Conservation (phyloP, 306 rosid species). For the Corylus americana region DNA sequence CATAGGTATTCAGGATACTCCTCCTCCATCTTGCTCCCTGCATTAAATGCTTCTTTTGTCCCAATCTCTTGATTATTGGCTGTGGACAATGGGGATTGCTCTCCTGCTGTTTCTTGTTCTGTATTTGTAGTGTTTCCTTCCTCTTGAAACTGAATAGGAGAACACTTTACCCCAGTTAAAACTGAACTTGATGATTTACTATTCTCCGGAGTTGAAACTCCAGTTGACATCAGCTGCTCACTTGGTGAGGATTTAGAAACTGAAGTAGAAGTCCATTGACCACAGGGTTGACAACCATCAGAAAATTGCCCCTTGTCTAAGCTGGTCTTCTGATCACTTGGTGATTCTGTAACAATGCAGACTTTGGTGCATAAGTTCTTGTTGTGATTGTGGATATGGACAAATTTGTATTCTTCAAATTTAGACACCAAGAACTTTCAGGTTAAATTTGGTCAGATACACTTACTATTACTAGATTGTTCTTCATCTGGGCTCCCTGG, state of each 20-base stretch:
- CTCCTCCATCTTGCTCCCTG: conserved; percentile 29
- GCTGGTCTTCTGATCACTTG: conserved; percentile 6
- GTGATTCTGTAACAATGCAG: conserved; percentile 16
- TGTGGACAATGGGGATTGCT: conserved; percentile 28
- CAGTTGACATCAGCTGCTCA: conserved; percentile 3
- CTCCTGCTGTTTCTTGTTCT: conserved; percentile 35
- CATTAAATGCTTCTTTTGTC: conserved; percentile 19
- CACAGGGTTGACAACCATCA: background rate
- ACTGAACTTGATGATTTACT: background rate
- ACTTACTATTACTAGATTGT: conserved; percentile 40
- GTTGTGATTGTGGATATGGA: background rate
- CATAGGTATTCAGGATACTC: conserved; percentile 46
- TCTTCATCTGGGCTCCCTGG: conserved; percentile 58
- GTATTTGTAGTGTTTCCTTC: conserved; percentile 15
- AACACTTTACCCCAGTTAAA: background rate
- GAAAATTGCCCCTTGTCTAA: background rate
- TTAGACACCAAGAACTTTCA: background rate
- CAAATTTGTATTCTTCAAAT: background rate
- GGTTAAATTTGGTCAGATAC: background rate
- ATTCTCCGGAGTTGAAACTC: conserved; percentile 18
- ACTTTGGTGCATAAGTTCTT: background rate
- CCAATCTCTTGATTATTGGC: conserved; percentile 23
- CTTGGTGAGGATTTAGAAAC: conserved; percentile 26
- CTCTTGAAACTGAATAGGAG: conserved; percentile 9
- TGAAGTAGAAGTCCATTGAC: background rate